These are phyloP conservation scores for Cyberlindnera nakhonratchasimensis DNA, from an alignment of 805 yeast genomes.

Conservation along the genomic window DNA sequence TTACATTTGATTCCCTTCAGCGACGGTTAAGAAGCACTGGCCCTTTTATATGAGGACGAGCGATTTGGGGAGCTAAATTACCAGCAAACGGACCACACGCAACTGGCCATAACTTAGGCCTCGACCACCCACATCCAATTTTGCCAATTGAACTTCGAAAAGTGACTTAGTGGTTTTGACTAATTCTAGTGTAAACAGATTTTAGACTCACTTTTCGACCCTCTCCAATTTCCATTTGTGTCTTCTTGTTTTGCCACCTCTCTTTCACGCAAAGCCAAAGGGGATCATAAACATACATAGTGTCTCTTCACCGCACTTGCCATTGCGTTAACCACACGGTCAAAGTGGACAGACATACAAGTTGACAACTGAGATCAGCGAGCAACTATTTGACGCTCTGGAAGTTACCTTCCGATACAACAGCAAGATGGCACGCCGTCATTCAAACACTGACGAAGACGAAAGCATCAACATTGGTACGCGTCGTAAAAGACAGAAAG, in stretches of 20 bases:
- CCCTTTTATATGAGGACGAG: background rate
- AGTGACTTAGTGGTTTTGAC: too few relatives aligned
- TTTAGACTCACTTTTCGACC: too few relatives aligned
- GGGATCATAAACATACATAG: too few relatives aligned
- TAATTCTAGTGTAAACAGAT: too few relatives aligned
- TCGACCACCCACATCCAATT: background rate
- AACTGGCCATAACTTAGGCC: background rate
- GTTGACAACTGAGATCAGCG: background rate
- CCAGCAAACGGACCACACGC: background rate
- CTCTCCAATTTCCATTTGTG: too few relatives aligned
- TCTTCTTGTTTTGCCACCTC: too few relatives aligned
- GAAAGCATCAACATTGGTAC: background rate
- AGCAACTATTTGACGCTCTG: background rate
- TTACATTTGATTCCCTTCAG: too few relatives aligned
- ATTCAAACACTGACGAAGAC: slow-evolving; percentile 2
- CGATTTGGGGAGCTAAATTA: background rate
- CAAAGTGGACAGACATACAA: background rate
- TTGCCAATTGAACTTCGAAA: too few relatives aligned
- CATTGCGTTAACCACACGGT: background rate
- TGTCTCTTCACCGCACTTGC: background rate
- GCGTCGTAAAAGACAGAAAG: slow-evolving; percentile 3
- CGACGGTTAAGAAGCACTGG: too few relatives aligned
- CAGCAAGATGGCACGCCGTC: slow-evolving; percentile 1
- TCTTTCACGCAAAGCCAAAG: too few relatives aligned
- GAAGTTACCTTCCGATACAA: slow-evolving; percentile 4